Base-by-base conservation (phyloP, 2,329 filamentous ascomycete species). In the Achaetomium macrosporum region DNA sequence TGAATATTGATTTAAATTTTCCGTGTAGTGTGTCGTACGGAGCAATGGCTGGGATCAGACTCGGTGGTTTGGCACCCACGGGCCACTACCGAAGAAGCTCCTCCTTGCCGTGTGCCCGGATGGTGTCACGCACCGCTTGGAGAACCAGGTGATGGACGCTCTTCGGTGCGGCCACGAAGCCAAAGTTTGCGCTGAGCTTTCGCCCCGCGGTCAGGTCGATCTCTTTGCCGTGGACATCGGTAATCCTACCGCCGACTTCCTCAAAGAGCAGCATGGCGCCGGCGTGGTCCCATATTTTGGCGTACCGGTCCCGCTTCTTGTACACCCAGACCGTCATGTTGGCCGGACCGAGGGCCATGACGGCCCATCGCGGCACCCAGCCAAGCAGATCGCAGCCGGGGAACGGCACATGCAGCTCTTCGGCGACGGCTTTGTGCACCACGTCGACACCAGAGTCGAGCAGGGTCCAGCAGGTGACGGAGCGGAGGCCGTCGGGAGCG, bases 221-320 rank as follows among this genome's bases (percentile, higher is more conserved):
- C 1, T 68, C 66, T 53, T 68, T 70, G 1, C 79, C 79, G 43
- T 76, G 68, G 0, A 81, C 70, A 56, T 83, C 79, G 0, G 78
- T 81, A 47, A 83, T 70, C 52, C 68, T 71, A 1, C 79, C 79
- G 1, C 79, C 79, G 1, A 75, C 69, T 62, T 83, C 79, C 55
- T 80, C 74, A 41, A 79, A 82, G 8, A 83, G 61, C 31, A 83
- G 61, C 76, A 82, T 81, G 0, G 78, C 79, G 2, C 79, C 79
- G 0, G 79, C 78, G 51, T 83, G 79, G 56, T 83, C 79, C 79
- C 79, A 83, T 1, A 78, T 69, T 66, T 83, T 82, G 10, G 73
- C 79, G 11, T 69, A 68, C 0, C 78, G 69, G 20, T 72, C 70
- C 17, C 70, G 67, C 19, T 66, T 65, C 56, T 73, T 75, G 66